These are phyloP conservation scores for Amphicarpaea edgeworthii DNA, from an alignment of 306 rosid genomes.

Conservation along the genomic window DNA sequence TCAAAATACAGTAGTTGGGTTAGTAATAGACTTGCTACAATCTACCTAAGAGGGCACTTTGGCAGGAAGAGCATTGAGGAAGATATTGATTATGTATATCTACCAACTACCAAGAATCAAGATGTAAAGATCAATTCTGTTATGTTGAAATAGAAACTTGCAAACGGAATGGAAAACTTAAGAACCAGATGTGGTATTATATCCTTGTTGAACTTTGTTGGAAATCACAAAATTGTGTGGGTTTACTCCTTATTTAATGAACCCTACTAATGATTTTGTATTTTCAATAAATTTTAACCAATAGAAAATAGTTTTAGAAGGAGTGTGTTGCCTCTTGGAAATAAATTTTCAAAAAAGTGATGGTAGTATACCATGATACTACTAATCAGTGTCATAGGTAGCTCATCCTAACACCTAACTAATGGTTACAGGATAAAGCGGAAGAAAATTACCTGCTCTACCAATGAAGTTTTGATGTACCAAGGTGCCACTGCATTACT, in stretches of 20 bases:
- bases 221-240: too few species aligned
- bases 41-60: constrained; percentile 13
- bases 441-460: constrained; percentile 64
- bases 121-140: neutral
- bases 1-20: constrained; percentile 25
- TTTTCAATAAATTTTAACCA: too few species aligned
- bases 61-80: neutral
- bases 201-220: neutral
- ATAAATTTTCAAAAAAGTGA: neutral
- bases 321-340: neutral
- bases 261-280: too few species aligned
- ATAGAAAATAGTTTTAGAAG: too few species aligned
- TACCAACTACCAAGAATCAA: neutral
- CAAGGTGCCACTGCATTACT: constrained; percentile 83
- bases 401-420: constrained; percentile 38
- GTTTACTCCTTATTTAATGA: too few species aligned
- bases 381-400: constrained; percentile 20
- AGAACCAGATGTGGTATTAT: neutral
- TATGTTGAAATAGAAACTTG: constrained; percentile 29
- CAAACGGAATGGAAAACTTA: neutral
- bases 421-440: constrained; percentile 33
- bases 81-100: constrained; percentile 7
- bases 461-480: constrained; percentile 82
- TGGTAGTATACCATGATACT: neutral
- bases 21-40: neutral